Evolutionary conservation across 2,329 filamentous ascomycete species (phyloP).

Genomic region (Akanthomyces uredinophilus): DNA sequence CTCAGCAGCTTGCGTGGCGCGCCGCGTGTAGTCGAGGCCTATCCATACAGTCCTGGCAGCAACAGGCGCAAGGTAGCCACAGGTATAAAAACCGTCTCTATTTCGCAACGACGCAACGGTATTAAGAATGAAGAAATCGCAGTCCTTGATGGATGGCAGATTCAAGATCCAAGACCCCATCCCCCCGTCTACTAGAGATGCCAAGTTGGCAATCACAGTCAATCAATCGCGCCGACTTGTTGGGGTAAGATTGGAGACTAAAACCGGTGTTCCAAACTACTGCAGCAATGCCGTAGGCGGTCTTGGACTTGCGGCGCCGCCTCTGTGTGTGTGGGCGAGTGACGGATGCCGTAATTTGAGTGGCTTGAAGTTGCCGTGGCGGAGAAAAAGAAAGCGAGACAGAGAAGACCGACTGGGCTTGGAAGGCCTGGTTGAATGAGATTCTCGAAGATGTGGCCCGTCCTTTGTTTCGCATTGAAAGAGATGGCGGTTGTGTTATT

Average conservation of each 20-base stretch:
- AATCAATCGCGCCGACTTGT: background rate
- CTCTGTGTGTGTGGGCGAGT: background rate
- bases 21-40: background rate
- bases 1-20: constrained; percentile 21
- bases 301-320: background rate
- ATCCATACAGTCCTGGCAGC: background rate
- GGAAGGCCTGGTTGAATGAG: background rate
- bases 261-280: constrained; percentile 5
- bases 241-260: background rate
- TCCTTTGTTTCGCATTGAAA: background rate
- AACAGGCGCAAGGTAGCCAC: background rate
- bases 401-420: background rate
- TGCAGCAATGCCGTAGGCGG: background rate
- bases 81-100: background rate
- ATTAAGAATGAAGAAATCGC: background rate
- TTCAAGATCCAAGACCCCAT: too few relatives aligned
- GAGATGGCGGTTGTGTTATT: background rate
- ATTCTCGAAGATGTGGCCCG: background rate
- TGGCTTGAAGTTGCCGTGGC: background rate
- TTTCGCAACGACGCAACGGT: background rate
- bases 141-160: too few relatives aligned
- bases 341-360: background rate
- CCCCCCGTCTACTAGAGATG: too few relatives aligned
- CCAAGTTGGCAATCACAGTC: background rate
- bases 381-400: background rate